Conservation (phyloP, 2,329 filamentous ascomycete genomes). For the Leptographium radiaticola region DNA sequence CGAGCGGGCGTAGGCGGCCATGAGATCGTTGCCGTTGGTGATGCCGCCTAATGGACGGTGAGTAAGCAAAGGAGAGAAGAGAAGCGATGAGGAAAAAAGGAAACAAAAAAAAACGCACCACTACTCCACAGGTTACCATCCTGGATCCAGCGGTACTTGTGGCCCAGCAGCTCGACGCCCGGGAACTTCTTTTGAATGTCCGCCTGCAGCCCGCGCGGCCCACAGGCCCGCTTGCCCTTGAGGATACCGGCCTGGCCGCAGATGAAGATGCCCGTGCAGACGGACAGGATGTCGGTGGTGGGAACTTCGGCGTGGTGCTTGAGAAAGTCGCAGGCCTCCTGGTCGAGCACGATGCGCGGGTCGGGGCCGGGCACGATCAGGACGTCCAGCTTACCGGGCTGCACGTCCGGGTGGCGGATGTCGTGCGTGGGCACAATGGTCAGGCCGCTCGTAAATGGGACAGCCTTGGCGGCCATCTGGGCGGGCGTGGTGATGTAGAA, state of each 20-base stretch:
- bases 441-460: conserved; percentile 28
- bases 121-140: conserved; percentile 43
- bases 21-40: conserved; percentile 43
- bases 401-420: conserved; percentile 30
- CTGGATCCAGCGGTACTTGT: conserved; percentile 33
- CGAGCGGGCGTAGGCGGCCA: conserved; percentile 35
- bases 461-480: conserved; percentile 18
- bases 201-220: conserved; percentile 21
- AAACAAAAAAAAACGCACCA: conserved; percentile 22
- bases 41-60: conserved; percentile 27
- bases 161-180: conserved; percentile 20
- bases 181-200: conserved; percentile 1
- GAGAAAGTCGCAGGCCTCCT: conserved; percentile 28
- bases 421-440: conserved; percentile 28
- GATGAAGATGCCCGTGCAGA: conserved; percentile 37
- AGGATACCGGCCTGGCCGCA: conserved; percentile 35
- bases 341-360: conserved; percentile 20
- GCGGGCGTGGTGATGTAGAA: conserved; percentile 25
- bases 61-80: too few relatives aligned
- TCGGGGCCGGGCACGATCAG: conserved; percentile 38
- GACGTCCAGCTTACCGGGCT: conserved; percentile 36
- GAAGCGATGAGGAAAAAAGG: too few relatives aligned
- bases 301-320: conserved; percentile 23
- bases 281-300: conserved; percentile 33
- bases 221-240: conserved; percentile 31